Evolutionary conservation across 768 basidiomycete genomes (phyloP), one percentile per base, ranked within the genome.

Genomic region (Antrodiella citrinella): DNA sequence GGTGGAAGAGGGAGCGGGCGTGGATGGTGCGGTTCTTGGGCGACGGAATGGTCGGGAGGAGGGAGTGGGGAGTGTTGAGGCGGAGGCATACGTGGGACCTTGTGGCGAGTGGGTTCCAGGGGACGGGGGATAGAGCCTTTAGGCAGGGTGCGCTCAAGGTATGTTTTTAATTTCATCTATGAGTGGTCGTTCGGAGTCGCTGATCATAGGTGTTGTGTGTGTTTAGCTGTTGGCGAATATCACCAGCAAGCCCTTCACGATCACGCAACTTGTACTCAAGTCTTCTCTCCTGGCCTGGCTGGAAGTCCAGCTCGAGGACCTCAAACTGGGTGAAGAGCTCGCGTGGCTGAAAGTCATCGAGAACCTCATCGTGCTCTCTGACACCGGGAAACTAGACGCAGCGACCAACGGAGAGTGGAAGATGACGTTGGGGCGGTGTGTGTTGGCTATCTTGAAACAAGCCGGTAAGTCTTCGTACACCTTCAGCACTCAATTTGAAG

Each of bases 81-180:
- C 73, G 90, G 42, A 69, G 93, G 22, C 88, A 92, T 60, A 91
- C 89, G 0, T 95, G 91, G 87, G 90, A 91, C 54, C 69, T 95
- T 23, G 66, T 95, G 2, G 85, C 91, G 1, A 90, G 86, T 51
- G 62, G 93, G 45, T 92, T 84, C 66, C 84, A 90, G 55, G 80
- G 81, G 51, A 78, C 69, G 41, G 65, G 68, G 2, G 87, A 91
- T 50, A 52, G 59, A 0, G 47, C 68, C 1, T 59, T 88, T 53
- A 72, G 84, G 13, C 68, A 69, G 41, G 73, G 76, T 2, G 79
- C 91, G 26, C 64, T 91, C 3, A 87, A 88, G 73, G 88, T 85
- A 53, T 24, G 73, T 68, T 19, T 9, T 39, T 13, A n/a, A n/a
- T n/a, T n/a, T n/a, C n/a, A n/a, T 7, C 10, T n/a, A n/a, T n/a